Evolutionary conservation across 805 yeast species (phyloP).

Genomic region (Ogataea chonburiensis): DNA sequence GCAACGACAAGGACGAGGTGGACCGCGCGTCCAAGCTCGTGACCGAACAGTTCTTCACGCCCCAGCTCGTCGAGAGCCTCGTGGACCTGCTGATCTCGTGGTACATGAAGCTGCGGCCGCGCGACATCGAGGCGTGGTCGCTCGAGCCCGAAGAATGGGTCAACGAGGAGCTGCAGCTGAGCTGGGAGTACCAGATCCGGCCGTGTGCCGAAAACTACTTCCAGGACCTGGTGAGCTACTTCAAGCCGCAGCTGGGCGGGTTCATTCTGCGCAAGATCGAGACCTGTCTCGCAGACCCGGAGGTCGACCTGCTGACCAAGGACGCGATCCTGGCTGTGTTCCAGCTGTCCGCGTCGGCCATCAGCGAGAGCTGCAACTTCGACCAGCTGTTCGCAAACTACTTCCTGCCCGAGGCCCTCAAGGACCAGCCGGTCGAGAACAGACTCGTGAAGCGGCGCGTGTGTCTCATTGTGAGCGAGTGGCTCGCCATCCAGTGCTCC

Average conservation of each 20-base stretch:
- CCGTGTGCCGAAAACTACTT: conserved; percentile 87
- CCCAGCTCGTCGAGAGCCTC: conserved; percentile 52
- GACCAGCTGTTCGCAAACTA: conserved; percentile 57
- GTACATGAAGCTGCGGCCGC: conserved; percentile 71
- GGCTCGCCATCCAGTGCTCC: conserved; percentile 71
- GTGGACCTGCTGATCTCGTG: conserved; percentile 67
- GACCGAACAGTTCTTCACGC: conserved; percentile 55
- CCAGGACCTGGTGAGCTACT: conserved; percentile 66
- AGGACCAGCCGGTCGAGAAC: conserved; percentile 46
- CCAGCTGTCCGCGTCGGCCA: conserved; percentile 68
- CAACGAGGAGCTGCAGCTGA: conserved; percentile 69
- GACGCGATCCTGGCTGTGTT: conserved; percentile 85
- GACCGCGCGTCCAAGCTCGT: conserved; percentile 53
- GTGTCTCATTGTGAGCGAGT: conserved; percentile 73
- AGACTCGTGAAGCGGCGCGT: conserved; percentile 74
- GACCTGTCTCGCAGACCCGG: conserved; percentile 33
- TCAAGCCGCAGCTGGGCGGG: conserved; percentile 52
- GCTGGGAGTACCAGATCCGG: conserved; percentile 81
- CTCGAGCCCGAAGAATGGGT: conserved; percentile 93
- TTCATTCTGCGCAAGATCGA: conserved; percentile 61
- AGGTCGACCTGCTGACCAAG: conserved; percentile 54
- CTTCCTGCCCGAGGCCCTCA: conserved; percentile 65
- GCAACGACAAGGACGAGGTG: conserved; percentile 64
- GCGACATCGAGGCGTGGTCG: conserved; percentile 79
- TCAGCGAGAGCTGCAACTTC: conserved; percentile 65